Percentiles rank a stretch among this genome's conserved stretches.
phyloP scores from a whole-genome alignment of 1,284 basidiomycete species.

The Pterula multifida region DNA sequence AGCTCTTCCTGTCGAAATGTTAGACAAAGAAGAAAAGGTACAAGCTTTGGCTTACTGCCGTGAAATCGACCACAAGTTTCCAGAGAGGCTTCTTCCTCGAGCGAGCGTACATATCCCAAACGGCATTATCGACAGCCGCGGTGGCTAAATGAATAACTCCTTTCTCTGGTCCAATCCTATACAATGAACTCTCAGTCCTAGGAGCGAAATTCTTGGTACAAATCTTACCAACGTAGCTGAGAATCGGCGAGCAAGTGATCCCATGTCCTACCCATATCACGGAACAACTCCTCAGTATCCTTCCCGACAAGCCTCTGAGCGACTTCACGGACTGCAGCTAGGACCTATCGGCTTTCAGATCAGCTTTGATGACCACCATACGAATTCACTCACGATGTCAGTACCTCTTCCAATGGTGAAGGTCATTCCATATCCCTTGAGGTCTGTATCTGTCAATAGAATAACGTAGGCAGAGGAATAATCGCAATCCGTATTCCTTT shows the following conservation, averaged over 20 bases:
- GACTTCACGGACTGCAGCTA: constrained; percentile 68
- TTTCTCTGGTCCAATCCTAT: constrained; percentile 80
- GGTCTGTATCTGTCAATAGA: constrained; percentile 59
- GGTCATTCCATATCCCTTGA: constrained; percentile 88
- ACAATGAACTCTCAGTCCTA: constrained; percentile 1
- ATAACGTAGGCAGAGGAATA: constrained; percentile 89
- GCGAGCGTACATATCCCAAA: constrained; percentile 79
- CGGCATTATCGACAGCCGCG: constrained; percentile 69
- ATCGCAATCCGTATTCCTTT: constrained; percentile 87
- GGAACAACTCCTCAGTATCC: constrained; percentile 73
- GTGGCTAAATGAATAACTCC: constrained; percentile 78
- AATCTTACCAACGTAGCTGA: constrained; percentile 74
- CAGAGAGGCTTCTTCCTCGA: constrained; percentile 70
- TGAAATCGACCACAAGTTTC: constrained; percentile 78
- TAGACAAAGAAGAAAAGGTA: too few species aligned
- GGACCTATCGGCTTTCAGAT: constrained; percentile 39
- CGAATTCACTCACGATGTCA: constrained; percentile 54
- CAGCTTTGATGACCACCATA: background rate
- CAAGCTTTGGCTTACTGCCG: constrained; percentile 43
- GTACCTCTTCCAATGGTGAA: constrained; percentile 96
- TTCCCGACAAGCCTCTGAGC: constrained; percentile 77
- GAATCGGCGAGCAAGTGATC: constrained; percentile 74
- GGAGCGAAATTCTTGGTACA: too few species aligned
- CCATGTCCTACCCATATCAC: constrained; percentile 82
- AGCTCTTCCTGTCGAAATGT: constrained; percentile 60